A percentile compares a stretch with the other conserved stretches of the same genome.
These are phyloP conservation scores for Scheffersomyces segobiensis DNA, from an alignment of 1,139 yeast genomes.

Conservation along the genomic window DNA sequence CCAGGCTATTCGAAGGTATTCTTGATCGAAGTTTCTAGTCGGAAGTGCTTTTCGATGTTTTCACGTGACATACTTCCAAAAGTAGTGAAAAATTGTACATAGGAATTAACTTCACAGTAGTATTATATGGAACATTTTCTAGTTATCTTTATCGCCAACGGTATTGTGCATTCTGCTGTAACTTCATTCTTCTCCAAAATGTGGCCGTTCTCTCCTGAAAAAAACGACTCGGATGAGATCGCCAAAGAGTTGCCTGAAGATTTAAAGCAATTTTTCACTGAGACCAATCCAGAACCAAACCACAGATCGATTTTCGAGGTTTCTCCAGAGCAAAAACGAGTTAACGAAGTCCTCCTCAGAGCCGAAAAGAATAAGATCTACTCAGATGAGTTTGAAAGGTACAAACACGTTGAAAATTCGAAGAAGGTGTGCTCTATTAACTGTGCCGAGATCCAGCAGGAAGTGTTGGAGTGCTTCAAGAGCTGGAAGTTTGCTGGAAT, in stretches of 20 bases:
- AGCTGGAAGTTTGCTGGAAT: constrained; percentile 29
- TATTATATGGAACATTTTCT: not conserved
- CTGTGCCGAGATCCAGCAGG: constrained; percentile 44
- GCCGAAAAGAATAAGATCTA: constrained; percentile 17
- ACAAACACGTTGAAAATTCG: constrained; percentile 30
- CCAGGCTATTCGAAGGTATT: constrained; percentile 42
- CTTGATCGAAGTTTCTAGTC: constrained; percentile 24
- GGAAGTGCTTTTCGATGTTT: not conserved
- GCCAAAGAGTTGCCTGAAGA: constrained; percentile 32
- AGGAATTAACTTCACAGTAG: not conserved
- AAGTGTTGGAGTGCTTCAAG: constrained; percentile 39
- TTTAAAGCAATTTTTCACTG: constrained; percentile 31
- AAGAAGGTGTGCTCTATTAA: constrained; percentile 33
- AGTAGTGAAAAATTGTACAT: not conserved
- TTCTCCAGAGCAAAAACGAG: constrained; percentile 29
- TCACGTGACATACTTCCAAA: not conserved
- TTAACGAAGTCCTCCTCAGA: constrained; percentile 25
- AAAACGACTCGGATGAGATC: constrained; percentile 15
- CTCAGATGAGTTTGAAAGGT: constrained; percentile 31
- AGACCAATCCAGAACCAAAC: constrained; percentile 31
- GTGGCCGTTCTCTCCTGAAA: constrained; percentile 1
- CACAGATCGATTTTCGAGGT: constrained; percentile 27
- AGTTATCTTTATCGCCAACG: not conserved
- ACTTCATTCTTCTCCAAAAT: not conserved
- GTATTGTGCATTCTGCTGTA: not conserved